Conservation (phyloP, 331 rosid species). For the Prunus yedoensis region DNA sequence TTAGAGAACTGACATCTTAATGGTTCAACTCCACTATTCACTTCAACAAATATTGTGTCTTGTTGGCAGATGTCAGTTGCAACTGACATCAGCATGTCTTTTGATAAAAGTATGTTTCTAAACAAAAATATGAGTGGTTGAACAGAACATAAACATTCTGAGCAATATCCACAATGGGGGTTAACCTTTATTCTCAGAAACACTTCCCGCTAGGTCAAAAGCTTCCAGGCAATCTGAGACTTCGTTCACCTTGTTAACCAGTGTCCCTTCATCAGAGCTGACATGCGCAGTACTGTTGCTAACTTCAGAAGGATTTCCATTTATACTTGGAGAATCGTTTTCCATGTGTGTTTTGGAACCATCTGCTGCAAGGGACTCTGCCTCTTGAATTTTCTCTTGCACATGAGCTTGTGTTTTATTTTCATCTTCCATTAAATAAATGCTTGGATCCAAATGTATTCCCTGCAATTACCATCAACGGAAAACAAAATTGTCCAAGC, state of each 20-base stretch:
- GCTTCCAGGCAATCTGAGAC: slow-evolving; percentile 47
- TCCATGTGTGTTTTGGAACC: slow-evolving; percentile 37
- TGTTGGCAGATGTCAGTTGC: neutral
- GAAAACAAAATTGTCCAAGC: neutral
- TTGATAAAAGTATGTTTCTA: neutral
- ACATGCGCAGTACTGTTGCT: slow-evolving; percentile 26
- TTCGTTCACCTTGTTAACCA: slow-evolving; percentile 38
- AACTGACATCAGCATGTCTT: neutral
- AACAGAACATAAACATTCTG: slow-evolving; percentile 4
- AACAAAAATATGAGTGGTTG: neutral
- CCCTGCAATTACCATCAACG: slow-evolving; percentile 58
- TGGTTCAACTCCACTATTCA: slow-evolving; percentile 12
- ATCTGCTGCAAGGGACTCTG: slow-evolving; percentile 38
- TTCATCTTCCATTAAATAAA: slow-evolving; percentile 90
- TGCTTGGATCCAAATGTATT: slow-evolving; percentile 95
- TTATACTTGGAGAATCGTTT: slow-evolving; percentile 28
- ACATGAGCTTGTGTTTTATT: slow-evolving; percentile 48
- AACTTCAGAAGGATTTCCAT: slow-evolving; percentile 29
- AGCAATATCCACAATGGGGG: slow-evolving; percentile 13
- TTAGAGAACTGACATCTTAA: slow-evolving; percentile 15
- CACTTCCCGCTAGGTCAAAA: slow-evolving; percentile 35
- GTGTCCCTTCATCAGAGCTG: slow-evolving; percentile 35
- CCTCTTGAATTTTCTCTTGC: slow-evolving; percentile 43
- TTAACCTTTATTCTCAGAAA: slow-evolving; percentile 49
- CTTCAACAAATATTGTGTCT: neutral